Base-by-base conservation (phyloP, 108 stramenopile genomes). In the Stephanodiscus triporus region DNA sequence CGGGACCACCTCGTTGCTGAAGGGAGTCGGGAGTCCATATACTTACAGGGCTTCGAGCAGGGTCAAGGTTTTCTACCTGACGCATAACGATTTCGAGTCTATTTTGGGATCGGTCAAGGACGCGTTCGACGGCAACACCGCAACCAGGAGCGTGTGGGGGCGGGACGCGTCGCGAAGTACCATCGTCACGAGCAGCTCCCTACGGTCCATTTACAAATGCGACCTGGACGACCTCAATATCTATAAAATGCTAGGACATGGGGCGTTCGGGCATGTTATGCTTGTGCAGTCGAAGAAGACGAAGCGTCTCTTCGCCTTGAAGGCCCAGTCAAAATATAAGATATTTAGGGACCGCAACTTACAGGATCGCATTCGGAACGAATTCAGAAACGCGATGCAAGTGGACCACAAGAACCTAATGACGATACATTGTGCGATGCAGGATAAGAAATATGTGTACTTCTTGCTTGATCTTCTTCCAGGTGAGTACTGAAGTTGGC, bases 1-100 rank as follows among this genome's bases (percentile, higher is more conserved):
- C 19, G 96, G 96, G 8, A 77, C 20, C 85, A 92, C 63, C 82
- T 82, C 79, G 86, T 91, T 85, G 89, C 88, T 34, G 87, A 96
- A 69, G 77, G 80, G 26, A 81, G 89, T 9, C 60, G 88, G 32
- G 27, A 88, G 13, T 64, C 82, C 5, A 77, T 83, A 56, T 81
- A 93, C 49, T 68, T 84, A 29, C 68, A 56, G 77, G 22, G 55
- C 86, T 37, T 87, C 89, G 24, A 86, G 85, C 54, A 68, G 79
- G 57, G 70, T 93, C 62, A 88, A 82, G 11, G 56, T 68, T 2
- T 81, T 85, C 30, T 77, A 59, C 37, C 48, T 86, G 60, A 75
- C 73, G 36, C 72, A 84, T 23, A 75, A 86, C 50, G 90, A 91
- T 38, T 89, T 91, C 29, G 74, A 82, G 19, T 45, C 56, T 17